These are phyloP conservation scores for Thuidium tamariscinum DNA, from an alignment of 225 moss, liverwort and hornwort species.

Conservation along the genomic window DNA sequence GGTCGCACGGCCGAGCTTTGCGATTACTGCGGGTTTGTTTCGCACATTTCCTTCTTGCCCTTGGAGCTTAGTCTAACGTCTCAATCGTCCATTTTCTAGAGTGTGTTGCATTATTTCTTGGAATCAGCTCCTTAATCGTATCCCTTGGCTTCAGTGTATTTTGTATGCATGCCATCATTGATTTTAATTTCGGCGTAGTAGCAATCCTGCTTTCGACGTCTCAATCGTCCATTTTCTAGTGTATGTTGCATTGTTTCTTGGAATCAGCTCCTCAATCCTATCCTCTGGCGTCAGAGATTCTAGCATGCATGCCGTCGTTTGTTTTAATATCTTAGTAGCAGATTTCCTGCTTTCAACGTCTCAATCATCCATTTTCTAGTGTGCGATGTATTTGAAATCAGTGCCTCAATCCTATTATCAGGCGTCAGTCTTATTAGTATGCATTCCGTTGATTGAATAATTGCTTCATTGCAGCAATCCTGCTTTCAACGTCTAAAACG, in stretches of 20 bases:
- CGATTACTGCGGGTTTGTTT: constrained; percentile 39
- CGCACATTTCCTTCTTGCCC: background rate
- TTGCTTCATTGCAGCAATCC: background rate
- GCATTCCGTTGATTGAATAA: background rate
- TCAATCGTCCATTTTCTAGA: background rate
- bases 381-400: background rate
- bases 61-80: background rate
- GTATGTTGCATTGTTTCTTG: background rate
- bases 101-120: background rate
- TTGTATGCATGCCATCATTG: background rate
- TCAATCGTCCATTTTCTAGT: background rate
- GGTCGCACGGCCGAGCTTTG: constrained; percentile 52
- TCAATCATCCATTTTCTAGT: background rate
- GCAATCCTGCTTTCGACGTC: background rate
- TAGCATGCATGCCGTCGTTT: background rate
- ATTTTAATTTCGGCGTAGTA: background rate
- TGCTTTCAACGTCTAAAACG: background rate
- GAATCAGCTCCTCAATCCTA: background rate
- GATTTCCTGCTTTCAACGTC: background rate
- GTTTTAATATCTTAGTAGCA: background rate
- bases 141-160: background rate
- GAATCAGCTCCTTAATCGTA: background rate
- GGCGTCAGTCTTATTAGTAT: background rate
- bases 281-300: background rate
- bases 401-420: background rate